A percentile compares a stretch with the other conserved stretches of the same genome.
Evolutionary conservation across 148 eudicot species (phyloP).

Genomic region (Talinum fruticosum): DNA sequence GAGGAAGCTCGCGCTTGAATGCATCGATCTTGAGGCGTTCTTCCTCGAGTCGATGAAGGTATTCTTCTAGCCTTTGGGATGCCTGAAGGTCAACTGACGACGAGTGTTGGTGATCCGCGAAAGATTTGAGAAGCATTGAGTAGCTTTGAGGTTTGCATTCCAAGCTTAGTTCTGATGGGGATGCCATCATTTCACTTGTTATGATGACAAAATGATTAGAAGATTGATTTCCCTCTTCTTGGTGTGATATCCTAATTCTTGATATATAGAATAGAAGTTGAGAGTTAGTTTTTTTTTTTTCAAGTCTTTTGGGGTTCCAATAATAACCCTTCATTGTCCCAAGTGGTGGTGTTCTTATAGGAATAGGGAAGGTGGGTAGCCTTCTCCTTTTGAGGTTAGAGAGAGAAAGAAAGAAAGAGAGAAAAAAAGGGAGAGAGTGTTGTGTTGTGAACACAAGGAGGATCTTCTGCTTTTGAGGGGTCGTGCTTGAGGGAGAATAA

Average conservation of each 20-base stretch:
- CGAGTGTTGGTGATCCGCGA: slow-evolving; percentile 35
- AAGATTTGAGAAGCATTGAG: slow-evolving; percentile 65
- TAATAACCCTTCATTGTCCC: slow-evolving; percentile 23
- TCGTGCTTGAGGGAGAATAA: slow-evolving; percentile 70
- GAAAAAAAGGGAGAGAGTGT: slow-evolving; percentile 26
- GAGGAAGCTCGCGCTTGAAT: slow-evolving; percentile 96
- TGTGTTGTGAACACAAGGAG: slow-evolving; percentile 81
- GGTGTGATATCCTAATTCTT: neutral
- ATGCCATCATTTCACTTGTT: slow-evolving; percentile 54
- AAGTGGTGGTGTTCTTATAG: slow-evolving; percentile 37
- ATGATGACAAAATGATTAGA: neutral
- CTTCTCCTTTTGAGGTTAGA: slow-evolving; percentile 11
- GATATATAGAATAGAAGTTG: neutral
- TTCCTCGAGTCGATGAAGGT: slow-evolving; percentile 75
- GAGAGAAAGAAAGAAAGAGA: slow-evolving; percentile 29
- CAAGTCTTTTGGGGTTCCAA: slow-evolving; percentile 14
- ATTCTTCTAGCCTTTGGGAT: slow-evolving; percentile 64
- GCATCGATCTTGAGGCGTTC: slow-evolving; percentile 95
- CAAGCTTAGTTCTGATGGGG: slow-evolving; percentile 66
- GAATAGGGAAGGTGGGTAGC: slow-evolving; percentile 7
- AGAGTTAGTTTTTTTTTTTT: neutral
- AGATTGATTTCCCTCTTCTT: neutral
- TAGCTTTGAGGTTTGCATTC: slow-evolving; percentile 76
- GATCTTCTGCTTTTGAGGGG: slow-evolving; percentile 65
- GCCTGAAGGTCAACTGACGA: slow-evolving; percentile 16